These are phyloP conservation scores for Rhodofomes roseus DNA, from an alignment of 1,284 basidiomycete genomes.

Conservation along the genomic window DNA sequence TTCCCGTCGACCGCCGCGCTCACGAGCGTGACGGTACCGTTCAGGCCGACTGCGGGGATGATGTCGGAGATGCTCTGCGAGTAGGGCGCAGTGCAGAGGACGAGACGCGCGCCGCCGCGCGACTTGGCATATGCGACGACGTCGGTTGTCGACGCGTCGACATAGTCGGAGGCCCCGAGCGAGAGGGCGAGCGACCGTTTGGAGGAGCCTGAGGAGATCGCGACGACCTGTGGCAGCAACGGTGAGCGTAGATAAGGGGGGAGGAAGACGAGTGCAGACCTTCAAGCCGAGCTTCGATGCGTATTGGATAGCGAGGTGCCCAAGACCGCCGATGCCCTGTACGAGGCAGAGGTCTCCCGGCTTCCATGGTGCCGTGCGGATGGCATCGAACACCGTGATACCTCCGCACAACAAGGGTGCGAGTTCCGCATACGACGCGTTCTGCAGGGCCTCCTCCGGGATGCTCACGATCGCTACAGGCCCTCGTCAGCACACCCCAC, in stretches of 20 bases:
- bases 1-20: slow-evolving; percentile 20
- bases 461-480: slow-evolving; percentile 30
- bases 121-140: slow-evolving; percentile 19
- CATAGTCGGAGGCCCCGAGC: slow-evolving; percentile 27
- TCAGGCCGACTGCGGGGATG: slow-evolving; percentile 19
- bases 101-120: slow-evolving; percentile 26
- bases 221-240: slow-evolving; percentile 20
- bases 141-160: slow-evolving; percentile 23
- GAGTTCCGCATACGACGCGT: slow-evolving; percentile 21
- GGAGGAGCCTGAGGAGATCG: slow-evolving; percentile 23
- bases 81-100: slow-evolving; percentile 26
- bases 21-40: slow-evolving; percentile 25
- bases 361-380: slow-evolving; percentile 15
- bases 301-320: slow-evolving; percentile 31
- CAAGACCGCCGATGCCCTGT: slow-evolving; percentile 31
- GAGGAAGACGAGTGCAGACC: slow-evolving; percentile 16
- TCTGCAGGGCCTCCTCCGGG: slow-evolving; percentile 24
- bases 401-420: slow-evolving; percentile 20
- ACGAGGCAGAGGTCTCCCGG: slow-evolving; percentile 25
- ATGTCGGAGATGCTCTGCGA: slow-evolving; percentile 16
- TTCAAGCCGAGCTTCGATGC: slow-evolving; percentile 24
- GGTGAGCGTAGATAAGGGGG: slow-evolving; percentile 21
- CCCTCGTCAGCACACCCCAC: slow-evolving; percentile 21
- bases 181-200: slow-evolving; percentile 25
- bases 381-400: slow-evolving; percentile 15